Conservation (phyloP, 2,329 filamentous ascomycete species). For the Penicillium griseofulvum region DNA sequence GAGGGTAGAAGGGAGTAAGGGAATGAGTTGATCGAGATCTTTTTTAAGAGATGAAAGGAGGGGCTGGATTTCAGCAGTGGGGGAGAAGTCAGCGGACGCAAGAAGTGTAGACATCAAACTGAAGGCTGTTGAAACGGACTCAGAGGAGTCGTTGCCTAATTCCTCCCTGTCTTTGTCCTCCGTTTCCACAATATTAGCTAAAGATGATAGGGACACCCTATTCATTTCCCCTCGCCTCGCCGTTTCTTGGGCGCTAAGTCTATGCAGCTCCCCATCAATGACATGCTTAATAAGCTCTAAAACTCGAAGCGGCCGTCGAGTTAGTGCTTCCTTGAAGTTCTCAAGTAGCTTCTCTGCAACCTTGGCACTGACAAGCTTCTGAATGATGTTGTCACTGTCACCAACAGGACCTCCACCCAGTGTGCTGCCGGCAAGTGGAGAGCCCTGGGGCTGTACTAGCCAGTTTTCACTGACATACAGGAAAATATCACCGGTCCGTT, state of each 20-base stretch:
- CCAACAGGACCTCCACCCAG: conserved; percentile 19
- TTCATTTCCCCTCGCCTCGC: conserved; percentile 5
- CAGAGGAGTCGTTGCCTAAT: conserved; percentile 29
- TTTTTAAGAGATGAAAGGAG: conserved; percentile 35
- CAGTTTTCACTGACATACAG: conserved; percentile 43
- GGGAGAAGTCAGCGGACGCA: conserved; percentile 41
- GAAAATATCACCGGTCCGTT: conserved; percentile 42
- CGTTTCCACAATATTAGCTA: conserved; percentile 34
- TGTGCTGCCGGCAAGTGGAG: conserved; percentile 7
- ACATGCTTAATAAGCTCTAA: conserved; percentile 44
- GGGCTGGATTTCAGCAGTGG: conserved; percentile 29
- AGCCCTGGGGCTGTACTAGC: conserved; percentile 33
- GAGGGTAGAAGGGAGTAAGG: conserved; percentile 32
- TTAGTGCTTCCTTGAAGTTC: conserved; percentile 44
- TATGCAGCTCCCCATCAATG: conserved; percentile 37
- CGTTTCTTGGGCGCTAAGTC: conserved; percentile 6
- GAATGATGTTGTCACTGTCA: conserved; percentile 30
- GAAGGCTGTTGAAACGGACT: conserved; percentile 42
- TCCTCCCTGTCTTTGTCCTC: conserved; percentile 15
- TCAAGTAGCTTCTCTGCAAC: conserved; percentile 42
- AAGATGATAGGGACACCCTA: conserved; percentile 34
- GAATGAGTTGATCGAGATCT: conserved; percentile 37
- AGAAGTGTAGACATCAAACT: conserved; percentile 45
- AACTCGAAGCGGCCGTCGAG: conserved; percentile 39
- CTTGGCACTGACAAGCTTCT: conserved; percentile 42